Evolutionary conservation across 805 yeast genomes (phyloP).

Genomic region (Ogataea parapolymorpha): DNA sequence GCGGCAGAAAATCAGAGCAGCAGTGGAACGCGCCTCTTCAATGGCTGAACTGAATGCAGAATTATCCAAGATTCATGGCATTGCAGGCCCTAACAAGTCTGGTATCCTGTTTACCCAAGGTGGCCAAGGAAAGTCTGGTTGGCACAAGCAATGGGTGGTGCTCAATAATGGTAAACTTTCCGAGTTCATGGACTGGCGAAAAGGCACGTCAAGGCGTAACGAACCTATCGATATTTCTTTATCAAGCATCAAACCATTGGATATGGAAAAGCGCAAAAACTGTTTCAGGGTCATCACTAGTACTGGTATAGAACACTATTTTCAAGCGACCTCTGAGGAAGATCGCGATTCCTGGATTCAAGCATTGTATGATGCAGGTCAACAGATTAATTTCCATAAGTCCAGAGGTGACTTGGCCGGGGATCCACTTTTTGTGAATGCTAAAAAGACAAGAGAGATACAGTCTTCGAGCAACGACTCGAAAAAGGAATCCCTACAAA

Average conservation of each 20-base stretch:
- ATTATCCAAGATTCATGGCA: slow-evolving; percentile 37
- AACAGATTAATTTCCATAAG: slow-evolving; percentile 26
- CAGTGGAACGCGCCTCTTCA: slow-evolving; percentile 19
- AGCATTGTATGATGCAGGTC: slow-evolving; percentile 54
- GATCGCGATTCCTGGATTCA: slow-evolving; percentile 70
- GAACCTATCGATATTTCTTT: slow-evolving; percentile 69
- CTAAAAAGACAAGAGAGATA: neutral
- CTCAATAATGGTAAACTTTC: slow-evolving; percentile 62
- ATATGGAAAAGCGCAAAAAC: slow-evolving; percentile 43
- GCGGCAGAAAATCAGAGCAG: slow-evolving; percentile 18
- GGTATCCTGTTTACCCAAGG: slow-evolving; percentile 59
- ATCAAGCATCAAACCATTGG: slow-evolving; percentile 54
- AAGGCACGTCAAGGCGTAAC: slow-evolving; percentile 56
- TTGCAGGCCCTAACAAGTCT: slow-evolving; percentile 21
- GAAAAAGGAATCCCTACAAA: slow-evolving; percentile 6
- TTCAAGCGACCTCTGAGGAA: slow-evolving; percentile 67
- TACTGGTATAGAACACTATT: slow-evolving; percentile 58
- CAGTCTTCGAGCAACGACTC: neutral
- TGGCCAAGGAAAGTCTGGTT: slow-evolving; percentile 60
- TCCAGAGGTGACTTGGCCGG: neutral
- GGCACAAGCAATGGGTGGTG: slow-evolving; percentile 91
- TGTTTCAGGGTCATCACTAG: slow-evolving; percentile 81
- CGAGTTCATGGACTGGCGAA: slow-evolving; percentile 80
- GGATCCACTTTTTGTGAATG: neutral
- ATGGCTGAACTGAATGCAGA: slow-evolving; percentile 35